Percentiles rank a stretch among this genome's conserved stretches.
Conservation (phyloP, 768 basidiomycete species). For the Galerina marginata region DNA sequence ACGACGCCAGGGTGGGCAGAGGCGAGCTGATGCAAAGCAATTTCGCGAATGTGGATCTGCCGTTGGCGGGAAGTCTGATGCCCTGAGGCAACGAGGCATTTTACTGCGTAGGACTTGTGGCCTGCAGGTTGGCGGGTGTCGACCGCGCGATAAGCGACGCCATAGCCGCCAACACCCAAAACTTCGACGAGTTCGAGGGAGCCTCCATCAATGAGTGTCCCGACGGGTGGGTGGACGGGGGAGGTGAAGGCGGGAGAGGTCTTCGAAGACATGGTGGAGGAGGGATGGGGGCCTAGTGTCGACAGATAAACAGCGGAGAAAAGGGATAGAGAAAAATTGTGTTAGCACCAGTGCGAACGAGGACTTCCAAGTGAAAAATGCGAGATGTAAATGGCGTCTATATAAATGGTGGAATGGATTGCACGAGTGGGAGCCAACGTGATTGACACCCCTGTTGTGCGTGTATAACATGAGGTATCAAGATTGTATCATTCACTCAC, state of each 20-base stretch:
- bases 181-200: constrained; percentile 87
- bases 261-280: constrained; percentile 41
- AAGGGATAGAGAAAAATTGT: constrained; percentile 29
- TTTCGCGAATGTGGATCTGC: constrained; percentile 90
- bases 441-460: constrained; percentile 57
- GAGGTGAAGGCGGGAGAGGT: constrained; percentile 39
- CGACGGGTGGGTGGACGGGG: constrained; percentile 66
- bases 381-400: constrained; percentile 23
- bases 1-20: constrained; percentile 86
- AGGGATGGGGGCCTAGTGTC: constrained; percentile 21
- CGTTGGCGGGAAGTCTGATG: constrained; percentile 63
- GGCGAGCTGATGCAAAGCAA: constrained; percentile 82
- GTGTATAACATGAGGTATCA: constrained; percentile 82
- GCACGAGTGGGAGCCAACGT: constrained; percentile 36
- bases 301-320: constrained; percentile 21
- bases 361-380: constrained; percentile 45
- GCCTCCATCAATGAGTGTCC: constrained; percentile 87
- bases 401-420: constrained; percentile 27
- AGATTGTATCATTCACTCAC: constrained; percentile 47
- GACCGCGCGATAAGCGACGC: constrained; percentile 92
- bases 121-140: constrained; percentile 57
- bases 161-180: constrained; percentile 94
- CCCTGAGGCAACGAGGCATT: constrained; percentile 77
- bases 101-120: constrained; percentile 83
- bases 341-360: constrained; percentile 54